Conservation (phyloP, 768 basidiomycete genomes). For the Suillus occidentalis region DNA sequence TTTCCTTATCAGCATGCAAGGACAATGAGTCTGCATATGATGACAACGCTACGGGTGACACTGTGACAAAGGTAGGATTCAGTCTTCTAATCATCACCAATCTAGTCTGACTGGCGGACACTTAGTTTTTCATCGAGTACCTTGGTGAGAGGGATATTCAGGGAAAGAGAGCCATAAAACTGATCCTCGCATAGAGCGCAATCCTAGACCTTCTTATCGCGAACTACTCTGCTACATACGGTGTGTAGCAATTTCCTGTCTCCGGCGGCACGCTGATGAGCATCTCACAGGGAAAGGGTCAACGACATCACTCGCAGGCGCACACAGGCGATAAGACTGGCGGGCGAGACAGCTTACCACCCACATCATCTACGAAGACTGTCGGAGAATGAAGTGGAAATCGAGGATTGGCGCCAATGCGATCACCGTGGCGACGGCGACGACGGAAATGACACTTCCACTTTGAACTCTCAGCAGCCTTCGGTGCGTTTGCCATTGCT, state of each 20-base stretch:
- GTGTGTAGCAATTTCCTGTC: not conserved
- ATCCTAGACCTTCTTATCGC: not conserved
- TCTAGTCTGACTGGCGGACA: not conserved
- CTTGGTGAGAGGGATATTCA: not conserved
- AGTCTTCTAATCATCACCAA: not conserved
- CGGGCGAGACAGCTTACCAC: not conserved
- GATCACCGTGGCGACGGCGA: too few species aligned
- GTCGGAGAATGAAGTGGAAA: not conserved
- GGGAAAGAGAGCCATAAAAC: too few species aligned
- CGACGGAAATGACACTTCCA: not conserved
- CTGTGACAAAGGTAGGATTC: slow-evolving; percentile 23
- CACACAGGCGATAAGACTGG: not conserved
- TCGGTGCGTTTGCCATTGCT: not conserved
- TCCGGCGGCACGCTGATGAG: not conserved
- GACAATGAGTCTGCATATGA: slow-evolving; percentile 27
- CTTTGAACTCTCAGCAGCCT: slow-evolving; percentile 1
- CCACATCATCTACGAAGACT: not conserved
- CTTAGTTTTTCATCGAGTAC: not conserved
- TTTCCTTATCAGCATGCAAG: slow-evolving; percentile 30
- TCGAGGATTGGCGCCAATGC: not conserved
- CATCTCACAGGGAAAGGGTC: not conserved
- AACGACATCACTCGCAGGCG: not conserved
- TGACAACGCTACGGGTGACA: slow-evolving; percentile 15
- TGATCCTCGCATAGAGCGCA: not conserved
- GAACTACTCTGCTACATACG: not conserved